These are phyloP conservation scores for Nepenthes mirabilis DNA, from an alignment of 148 eudicot genomes.

Conservation along the genomic window DNA sequence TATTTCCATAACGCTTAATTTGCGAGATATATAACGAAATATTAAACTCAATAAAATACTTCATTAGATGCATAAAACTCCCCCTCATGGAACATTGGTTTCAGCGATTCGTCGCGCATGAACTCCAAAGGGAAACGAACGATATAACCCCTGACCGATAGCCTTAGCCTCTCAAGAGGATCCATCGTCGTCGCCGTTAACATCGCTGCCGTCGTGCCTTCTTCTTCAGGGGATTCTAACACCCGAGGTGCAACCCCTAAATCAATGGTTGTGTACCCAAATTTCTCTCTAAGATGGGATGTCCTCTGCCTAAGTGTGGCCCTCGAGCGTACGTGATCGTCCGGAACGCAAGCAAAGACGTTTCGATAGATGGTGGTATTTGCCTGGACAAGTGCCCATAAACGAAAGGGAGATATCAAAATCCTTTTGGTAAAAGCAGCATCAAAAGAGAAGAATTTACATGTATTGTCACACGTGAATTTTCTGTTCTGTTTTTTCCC, in stretches of 20 bases:
- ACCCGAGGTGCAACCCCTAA: slow-evolving; percentile 69
- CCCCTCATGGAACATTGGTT: slow-evolving; percentile 75
- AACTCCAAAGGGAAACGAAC: slow-evolving; percentile 78
- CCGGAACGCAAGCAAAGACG: slow-evolving; percentile 68
- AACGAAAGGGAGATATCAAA: not conserved
- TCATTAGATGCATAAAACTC: slow-evolving; percentile 75
- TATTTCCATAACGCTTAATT: no score
- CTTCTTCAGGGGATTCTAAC: slow-evolving; percentile 28
- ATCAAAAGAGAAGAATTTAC: no score
- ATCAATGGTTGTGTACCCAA: slow-evolving; percentile 76
- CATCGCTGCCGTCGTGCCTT: not conserved
- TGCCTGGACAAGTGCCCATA: slow-evolving; percentile 23
- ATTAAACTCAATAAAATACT: slow-evolving; percentile 40
- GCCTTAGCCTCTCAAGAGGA: slow-evolving; percentile 38
- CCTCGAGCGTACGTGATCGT: slow-evolving; percentile 74
- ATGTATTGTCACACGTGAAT: no score
- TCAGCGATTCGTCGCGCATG: slow-evolving; percentile 77
- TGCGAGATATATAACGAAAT: no score
- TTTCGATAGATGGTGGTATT: slow-evolving; percentile 55
- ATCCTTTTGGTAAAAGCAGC: no score
- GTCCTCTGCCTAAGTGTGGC: slow-evolving; percentile 50
- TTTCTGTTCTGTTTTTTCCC: no score
- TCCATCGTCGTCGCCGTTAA: slow-evolving; percentile 13
- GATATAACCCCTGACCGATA: slow-evolving; percentile 44
- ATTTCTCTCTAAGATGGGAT: slow-evolving; percentile 48